Evolutionary conservation across 805 yeast genomes (phyloP).

Genomic region (Pichia exigua): DNA sequence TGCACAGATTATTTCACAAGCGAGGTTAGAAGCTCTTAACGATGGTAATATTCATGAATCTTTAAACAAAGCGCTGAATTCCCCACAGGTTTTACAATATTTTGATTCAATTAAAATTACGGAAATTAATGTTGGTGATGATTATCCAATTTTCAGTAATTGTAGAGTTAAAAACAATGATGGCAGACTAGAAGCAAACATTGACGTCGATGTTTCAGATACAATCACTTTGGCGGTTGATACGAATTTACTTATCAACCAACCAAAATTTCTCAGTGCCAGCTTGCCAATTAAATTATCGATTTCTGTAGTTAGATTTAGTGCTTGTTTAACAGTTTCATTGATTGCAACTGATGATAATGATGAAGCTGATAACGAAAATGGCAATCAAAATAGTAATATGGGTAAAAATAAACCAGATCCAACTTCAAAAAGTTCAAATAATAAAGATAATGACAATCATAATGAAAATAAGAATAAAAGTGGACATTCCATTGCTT

Average conservation of each 20-base stretch:
- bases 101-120: conserved; percentile 71
- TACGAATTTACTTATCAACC: conserved; percentile 68
- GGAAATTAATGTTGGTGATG: conserved; percentile 89
- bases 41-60: conserved; percentile 81
- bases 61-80: conserved; percentile 57
- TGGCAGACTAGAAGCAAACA: conserved; percentile 69
- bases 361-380: conserved; percentile 14
- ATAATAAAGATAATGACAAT: conserved; percentile 3
- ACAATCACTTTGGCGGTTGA: conserved; percentile 81
- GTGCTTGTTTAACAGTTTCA: conserved; percentile 82
- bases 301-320: conserved; percentile 84
- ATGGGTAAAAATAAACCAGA: background rate
- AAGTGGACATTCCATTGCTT: conserved; percentile 40
- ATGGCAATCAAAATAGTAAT: background rate
- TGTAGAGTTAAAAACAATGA: conserved; percentile 61
- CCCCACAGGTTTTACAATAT: conserved; percentile 64
- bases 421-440: background rate
- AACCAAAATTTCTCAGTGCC: conserved; percentile 79
- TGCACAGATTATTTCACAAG: conserved; percentile 83
- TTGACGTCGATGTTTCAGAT: conserved; percentile 85
- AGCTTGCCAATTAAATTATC: conserved; percentile 76
- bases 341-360: conserved; percentile 35
- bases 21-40: conserved; percentile 79
- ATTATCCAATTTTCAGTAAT: conserved; percentile 90
- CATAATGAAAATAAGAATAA: conserved; percentile 1